phyloP scores from a whole-genome alignment of 2,329 filamentous ascomycete species.

The Sporothrix inflata region DNA sequence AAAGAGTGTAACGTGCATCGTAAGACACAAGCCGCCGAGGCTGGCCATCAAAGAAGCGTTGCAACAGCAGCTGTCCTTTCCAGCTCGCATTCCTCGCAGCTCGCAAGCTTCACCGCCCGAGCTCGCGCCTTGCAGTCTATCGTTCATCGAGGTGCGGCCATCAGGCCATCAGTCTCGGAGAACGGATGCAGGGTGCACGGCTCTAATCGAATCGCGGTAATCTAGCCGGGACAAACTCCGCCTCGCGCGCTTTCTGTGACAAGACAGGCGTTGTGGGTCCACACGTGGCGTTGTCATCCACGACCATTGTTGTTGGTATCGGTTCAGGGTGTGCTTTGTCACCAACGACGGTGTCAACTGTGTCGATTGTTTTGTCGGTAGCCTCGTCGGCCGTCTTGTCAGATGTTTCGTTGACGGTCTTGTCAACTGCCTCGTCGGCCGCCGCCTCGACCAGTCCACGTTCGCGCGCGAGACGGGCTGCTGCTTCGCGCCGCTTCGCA shows the following conservation, averaged over 20 bases:
- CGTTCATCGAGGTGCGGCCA: too few relatives aligned
- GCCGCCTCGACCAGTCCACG: conserved; percentile 47
- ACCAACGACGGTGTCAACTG: neutral
- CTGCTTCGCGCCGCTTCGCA: conserved; percentile 56
- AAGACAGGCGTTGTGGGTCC: neutral
- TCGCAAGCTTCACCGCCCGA: too few relatives aligned
- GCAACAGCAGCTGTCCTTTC: too few relatives aligned
- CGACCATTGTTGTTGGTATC: neutral
- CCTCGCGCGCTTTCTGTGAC: conserved; percentile 24
- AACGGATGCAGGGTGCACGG: neutral
- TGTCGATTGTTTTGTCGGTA: neutral
- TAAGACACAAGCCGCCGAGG: neutral
- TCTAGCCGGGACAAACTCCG: conserved; percentile 60
- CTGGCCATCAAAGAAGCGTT: neutral
- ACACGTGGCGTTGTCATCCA: neutral
- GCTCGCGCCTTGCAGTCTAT: too few relatives aligned
- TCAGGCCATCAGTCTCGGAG: too few relatives aligned
- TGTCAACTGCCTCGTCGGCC: neutral
- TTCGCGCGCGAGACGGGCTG: conserved; percentile 54
- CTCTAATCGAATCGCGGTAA: conserved; percentile 54
- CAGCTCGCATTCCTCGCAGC: too few relatives aligned
- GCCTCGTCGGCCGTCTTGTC: neutral
- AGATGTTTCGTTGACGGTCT: neutral
- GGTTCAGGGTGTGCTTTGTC: neutral
- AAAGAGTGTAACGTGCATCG: neutral